These are phyloP conservation scores for Wilhelminamyces savonicus DNA, from an alignment of 805 yeast genomes.

Conservation along the genomic window DNA sequence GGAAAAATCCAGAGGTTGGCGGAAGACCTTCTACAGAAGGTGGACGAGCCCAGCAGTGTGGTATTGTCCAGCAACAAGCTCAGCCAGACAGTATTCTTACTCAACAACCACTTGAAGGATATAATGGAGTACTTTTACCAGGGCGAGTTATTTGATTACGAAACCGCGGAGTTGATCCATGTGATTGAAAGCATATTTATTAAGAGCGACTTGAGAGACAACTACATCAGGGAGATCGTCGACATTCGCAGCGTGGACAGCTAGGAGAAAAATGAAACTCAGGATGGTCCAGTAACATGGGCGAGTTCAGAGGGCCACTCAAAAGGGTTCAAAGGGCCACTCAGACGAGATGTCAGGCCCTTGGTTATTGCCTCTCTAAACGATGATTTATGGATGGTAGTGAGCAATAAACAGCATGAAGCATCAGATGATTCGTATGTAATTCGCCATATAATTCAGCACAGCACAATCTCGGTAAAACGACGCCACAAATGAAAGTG, in stretches of 20 bases:
- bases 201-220: slow-evolving; percentile 38
- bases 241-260: slow-evolving; percentile 33
- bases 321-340: no score
- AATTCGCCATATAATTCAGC: no score
- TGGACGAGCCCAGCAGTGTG: slow-evolving; percentile 11
- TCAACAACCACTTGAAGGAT: slow-evolving; percentile 35
- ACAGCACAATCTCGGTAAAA: no score
- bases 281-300: no score
- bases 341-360: no score
- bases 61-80: slow-evolving; percentile 21
- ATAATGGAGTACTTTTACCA: slow-evolving; percentile 46
- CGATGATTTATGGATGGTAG: no score
- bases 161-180: slow-evolving; percentile 39
- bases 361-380: no score
- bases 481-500: no score
- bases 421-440: no score
- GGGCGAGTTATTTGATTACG: slow-evolving; percentile 44
- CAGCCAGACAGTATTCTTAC: slow-evolving; percentile 23
- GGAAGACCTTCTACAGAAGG: slow-evolving; percentile 10
- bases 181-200: slow-evolving; percentile 37
- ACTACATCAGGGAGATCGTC: slow-evolving; percentile 39
- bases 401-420: no score
- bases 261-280: no score
- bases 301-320: no score
- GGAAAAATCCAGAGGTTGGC: slow-evolving; percentile 12